phyloP scores from a whole-genome alignment of 768 basidiomycete genomes.

The Coprinellus aureogranulatus region DNA sequence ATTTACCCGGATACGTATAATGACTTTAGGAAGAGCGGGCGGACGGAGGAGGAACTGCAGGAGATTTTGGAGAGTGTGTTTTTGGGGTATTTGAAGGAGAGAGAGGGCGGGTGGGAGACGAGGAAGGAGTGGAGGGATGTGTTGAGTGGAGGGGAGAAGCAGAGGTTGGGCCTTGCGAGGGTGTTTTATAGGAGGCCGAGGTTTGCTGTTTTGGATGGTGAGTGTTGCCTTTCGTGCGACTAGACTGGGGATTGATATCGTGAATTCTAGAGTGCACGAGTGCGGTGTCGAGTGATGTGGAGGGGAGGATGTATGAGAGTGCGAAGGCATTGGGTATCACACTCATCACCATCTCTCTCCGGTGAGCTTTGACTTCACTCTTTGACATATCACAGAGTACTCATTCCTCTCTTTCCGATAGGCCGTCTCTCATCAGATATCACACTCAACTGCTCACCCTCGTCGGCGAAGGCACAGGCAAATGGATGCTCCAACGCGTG shows the following conservation, averaged over 20 bases:
- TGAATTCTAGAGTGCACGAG: constrained; percentile 77
- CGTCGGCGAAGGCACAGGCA: constrained; percentile 64
- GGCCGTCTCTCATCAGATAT: constrained; percentile 84
- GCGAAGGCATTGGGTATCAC: constrained; percentile 88
- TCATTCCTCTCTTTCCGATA: constrained; percentile 23
- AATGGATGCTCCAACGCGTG: constrained; percentile 70
- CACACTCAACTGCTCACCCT: constrained; percentile 85
- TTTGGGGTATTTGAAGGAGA: constrained; percentile 75
- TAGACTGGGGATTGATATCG: constrained; percentile 3
- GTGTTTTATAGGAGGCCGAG: constrained; percentile 85
- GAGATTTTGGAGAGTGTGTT: constrained; percentile 79
- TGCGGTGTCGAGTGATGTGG: constrained; percentile 94
- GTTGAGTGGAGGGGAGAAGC: constrained; percentile 94
- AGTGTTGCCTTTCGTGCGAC: constrained; percentile 18
- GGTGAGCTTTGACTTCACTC: constrained; percentile 39
- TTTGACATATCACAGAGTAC: background rate
- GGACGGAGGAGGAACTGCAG: constrained; percentile 67
- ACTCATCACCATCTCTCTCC: constrained; percentile 87
- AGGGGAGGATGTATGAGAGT: constrained; percentile 93
- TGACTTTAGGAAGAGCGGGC: constrained; percentile 59
- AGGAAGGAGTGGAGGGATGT: constrained; percentile 97
- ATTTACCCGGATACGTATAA: constrained; percentile 89
- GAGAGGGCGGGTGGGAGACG: constrained; percentile 89
- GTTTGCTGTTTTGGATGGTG: constrained; percentile 85
- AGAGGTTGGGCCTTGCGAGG: constrained; percentile 93